phyloP scores from a whole-genome alignment of 805 yeast genomes.

The Kodamaea neixiangensis region DNA sequence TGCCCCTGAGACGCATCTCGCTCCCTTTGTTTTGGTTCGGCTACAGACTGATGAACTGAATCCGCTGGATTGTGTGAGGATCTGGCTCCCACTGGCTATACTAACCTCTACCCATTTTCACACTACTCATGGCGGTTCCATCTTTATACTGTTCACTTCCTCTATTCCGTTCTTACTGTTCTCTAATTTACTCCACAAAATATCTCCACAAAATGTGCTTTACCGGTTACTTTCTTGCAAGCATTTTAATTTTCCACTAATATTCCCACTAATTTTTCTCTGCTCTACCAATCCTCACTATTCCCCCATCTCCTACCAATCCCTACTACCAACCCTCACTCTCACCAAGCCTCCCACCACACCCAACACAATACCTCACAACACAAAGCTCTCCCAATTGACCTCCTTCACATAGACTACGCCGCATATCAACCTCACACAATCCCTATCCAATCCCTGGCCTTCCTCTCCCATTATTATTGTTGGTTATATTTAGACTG shows the following conservation, averaged over 20 bases:
- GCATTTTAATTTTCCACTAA: too few species aligned
- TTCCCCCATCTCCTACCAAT: background rate
- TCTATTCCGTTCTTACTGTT: too few species aligned
- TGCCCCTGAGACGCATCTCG: background rate
- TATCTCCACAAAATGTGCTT: too few species aligned
- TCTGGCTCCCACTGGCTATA: too few species aligned
- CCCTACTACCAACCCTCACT: background rate
- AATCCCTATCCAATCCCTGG: background rate
- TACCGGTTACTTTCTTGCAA: too few species aligned
- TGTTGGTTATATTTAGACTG: background rate
- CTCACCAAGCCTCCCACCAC: background rate
- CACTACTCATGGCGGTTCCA: too few species aligned
- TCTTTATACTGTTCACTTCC: too few species aligned
- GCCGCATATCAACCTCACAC: background rate
- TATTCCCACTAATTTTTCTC: too few species aligned
- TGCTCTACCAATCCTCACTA: too few species aligned
- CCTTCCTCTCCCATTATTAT: background rate
- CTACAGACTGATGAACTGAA: background rate
- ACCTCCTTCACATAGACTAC: background rate
- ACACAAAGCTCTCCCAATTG: background rate
- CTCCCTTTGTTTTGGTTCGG: background rate
- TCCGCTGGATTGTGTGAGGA: background rate
- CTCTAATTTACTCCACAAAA: too few species aligned
- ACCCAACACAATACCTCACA: too few species aligned
- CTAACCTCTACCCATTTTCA: too few species aligned